Evolutionary conservation across 2,329 filamentous ascomycete genomes (phyloP), one percentile per base, ranked within the genome.

Genomic region (Neopestalotiopsis sp.): DNA sequence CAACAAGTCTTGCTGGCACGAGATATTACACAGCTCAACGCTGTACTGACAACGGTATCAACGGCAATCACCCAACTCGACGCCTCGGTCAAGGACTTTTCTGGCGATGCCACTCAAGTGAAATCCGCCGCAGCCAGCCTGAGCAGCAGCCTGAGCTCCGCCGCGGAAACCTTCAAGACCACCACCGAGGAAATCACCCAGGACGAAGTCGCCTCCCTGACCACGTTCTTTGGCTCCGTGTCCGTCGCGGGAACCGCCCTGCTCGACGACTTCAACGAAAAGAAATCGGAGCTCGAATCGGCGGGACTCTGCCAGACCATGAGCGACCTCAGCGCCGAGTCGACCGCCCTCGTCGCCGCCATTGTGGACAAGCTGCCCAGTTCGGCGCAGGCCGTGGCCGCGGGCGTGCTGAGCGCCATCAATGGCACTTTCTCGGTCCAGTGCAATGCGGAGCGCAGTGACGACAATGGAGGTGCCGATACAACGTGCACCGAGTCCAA

Each of bases 71-170:
- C 69, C 38, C 69, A 76, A 61, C 76, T 78, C 32, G 77, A 78
- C 71, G 72, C 49, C 1, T 71, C 76, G 1, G 75, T 78, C 24
- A 76, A 79, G 69, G 69, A 72, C n/a, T 78, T 77, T 68, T 66
- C 70, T 38, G 71, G 72, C 12, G 73, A 78, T 71, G 65, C 73
- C 13, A 72, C 66, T 2, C 53, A 73, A 61, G 66, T 78, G 0
- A 58, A 79, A 38, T 61, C 69, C 2, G 71, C 75, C 63, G 74
- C 75, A 9, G 61, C 70, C 13, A 71, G 67, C 40, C 74, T 78
- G 30, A 69, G 75, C 57, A 69, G 49, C 4, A 70, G 70, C 24
- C 67, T 78, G 34, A 75, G 70, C n/a, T 68, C 71, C 20, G 73
- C 73, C 17, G 71, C 68, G 5, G 62, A 68, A 0, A n/a, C 69